Evolutionary conservation across 805 yeast genomes (phyloP).

Genomic region (Komagataella pseudopastoris): DNA sequence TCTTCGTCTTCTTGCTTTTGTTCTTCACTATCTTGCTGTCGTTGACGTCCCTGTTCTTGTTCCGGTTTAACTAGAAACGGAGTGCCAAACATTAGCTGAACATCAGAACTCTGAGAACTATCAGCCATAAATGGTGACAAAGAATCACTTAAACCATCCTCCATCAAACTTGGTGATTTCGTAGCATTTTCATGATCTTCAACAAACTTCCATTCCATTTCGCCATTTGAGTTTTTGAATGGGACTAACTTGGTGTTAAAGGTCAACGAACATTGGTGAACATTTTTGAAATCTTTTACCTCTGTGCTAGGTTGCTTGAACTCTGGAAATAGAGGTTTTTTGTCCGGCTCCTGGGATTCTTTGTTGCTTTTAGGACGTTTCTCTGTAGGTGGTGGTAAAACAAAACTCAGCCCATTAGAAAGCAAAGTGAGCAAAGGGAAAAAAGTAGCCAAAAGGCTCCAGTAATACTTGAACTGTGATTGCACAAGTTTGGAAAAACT

Average conservation of each 20-base stretch:
- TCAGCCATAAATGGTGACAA: conserved; percentile 8
- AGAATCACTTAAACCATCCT: conserved; percentile 2
- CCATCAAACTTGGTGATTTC: neutral
- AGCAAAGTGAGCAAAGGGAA: neutral
- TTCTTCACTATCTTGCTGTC: neutral
- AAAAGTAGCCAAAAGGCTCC: neutral
- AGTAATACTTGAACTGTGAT: neutral
- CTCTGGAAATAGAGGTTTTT: neutral
- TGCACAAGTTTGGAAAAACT: neutral
- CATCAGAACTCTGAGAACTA: conserved; percentile 5
- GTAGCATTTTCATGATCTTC: conserved; percentile 12
- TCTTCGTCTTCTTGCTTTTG: conserved; percentile 9
- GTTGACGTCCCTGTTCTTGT: conserved; percentile 1
- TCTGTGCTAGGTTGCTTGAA: neutral
- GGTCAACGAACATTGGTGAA: conserved; percentile 1
- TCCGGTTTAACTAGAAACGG: neutral
- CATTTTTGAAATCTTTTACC: neutral
- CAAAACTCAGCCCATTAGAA: neutral
- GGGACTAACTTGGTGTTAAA: conserved; percentile 34
- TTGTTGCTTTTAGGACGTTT: neutral
- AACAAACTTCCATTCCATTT: conserved; percentile 42
- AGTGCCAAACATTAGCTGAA: conserved; percentile 2
- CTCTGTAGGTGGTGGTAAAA: neutral
- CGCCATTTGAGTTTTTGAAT: conserved; percentile 36
- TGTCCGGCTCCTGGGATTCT: neutral